Conservation (phyloP, 805 yeast genomes). For the Komagataella mondaviorum region DNA sequence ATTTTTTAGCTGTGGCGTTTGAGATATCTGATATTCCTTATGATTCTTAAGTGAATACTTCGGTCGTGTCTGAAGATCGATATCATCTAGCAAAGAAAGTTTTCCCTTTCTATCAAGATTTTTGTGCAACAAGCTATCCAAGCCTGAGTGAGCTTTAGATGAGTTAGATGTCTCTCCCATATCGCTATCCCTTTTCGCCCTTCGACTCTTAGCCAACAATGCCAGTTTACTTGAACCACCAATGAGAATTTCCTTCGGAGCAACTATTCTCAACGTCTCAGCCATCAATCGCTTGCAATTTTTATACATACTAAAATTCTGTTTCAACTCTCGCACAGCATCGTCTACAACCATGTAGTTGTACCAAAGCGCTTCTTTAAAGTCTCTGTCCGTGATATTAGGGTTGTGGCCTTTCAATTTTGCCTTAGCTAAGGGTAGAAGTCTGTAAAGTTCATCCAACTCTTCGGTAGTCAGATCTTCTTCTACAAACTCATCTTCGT, state of each 20-base stretch:
- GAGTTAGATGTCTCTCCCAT: not conserved
- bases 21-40: not conserved
- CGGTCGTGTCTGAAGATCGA: not conserved
- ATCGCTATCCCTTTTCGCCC: slow-evolving; percentile 1
- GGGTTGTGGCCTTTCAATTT: slow-evolving; percentile 25
- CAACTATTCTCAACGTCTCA: slow-evolving; percentile 1
- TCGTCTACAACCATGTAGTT: slow-evolving; percentile 43
- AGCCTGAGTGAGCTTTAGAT: not conserved
- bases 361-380: slow-evolving; percentile 46
- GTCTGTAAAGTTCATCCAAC: slow-evolving; percentile 24
- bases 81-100: not conserved
- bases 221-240: slow-evolving; percentile 24
- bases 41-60: not conserved
- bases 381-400: slow-evolving; percentile 29
- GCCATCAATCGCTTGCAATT: not conserved
- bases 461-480: slow-evolving; percentile 29
- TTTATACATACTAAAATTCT: slow-evolving; percentile 13
- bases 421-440: slow-evolving; percentile 28
- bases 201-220: slow-evolving; percentile 30
- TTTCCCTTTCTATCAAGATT: not conserved
- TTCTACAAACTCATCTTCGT: slow-evolving; percentile 19
- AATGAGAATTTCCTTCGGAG: slow-evolving; percentile 1
- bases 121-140: not conserved
- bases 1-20: not conserved
- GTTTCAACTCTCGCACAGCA: slow-evolving; percentile 32